phyloP scores from a whole-genome alignment of 2,329 filamentous ascomycete species.

The Pestalotiopsis sp. region DNA sequence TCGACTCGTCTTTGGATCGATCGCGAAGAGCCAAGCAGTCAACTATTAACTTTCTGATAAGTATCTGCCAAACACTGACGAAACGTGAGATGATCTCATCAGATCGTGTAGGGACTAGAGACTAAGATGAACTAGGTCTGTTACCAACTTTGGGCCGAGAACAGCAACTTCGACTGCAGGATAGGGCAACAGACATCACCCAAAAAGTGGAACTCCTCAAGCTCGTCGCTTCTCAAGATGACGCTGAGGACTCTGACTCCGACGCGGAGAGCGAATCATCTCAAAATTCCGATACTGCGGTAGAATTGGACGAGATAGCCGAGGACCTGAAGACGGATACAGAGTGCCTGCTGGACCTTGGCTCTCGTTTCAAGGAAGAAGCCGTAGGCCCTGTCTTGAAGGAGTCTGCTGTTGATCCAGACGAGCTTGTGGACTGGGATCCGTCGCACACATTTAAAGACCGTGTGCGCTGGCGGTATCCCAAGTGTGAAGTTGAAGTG shows the following conservation, averaged over 20 bases:
- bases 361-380: conserved; percentile 18
- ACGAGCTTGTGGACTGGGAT: conserved; percentile 6
- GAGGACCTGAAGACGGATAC: conserved; percentile 22
- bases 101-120: background rate
- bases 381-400: conserved; percentile 10
- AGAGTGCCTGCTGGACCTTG: conserved; percentile 20
- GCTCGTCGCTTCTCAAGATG: conserved; percentile 14
- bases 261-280: background rate
- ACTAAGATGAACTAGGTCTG: background rate
- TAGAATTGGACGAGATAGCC: conserved; percentile 19
- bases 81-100: conserved; percentile 9
- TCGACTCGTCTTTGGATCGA: conserved; percentile 15
- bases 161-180: background rate
- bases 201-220: conserved; percentile 15
- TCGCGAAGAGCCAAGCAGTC: conserved; percentile 16
- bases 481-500: conserved; percentile 2
- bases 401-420: conserved; percentile 13
- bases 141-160: background rate
- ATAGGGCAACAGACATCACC: conserved; percentile 1
- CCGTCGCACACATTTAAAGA: conserved; percentile 14
- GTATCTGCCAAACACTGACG: conserved; percentile 17
- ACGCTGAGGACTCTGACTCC: conserved; percentile 3
- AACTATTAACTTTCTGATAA: conserved; percentile 16
- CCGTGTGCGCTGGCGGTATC: conserved; percentile 14
- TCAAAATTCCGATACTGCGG: background rate